Evolutionary conservation across 1,139 yeast species (phyloP), one percentile per base, ranked within the genome.

Genomic region (Tardiomyces blankii): DNA sequence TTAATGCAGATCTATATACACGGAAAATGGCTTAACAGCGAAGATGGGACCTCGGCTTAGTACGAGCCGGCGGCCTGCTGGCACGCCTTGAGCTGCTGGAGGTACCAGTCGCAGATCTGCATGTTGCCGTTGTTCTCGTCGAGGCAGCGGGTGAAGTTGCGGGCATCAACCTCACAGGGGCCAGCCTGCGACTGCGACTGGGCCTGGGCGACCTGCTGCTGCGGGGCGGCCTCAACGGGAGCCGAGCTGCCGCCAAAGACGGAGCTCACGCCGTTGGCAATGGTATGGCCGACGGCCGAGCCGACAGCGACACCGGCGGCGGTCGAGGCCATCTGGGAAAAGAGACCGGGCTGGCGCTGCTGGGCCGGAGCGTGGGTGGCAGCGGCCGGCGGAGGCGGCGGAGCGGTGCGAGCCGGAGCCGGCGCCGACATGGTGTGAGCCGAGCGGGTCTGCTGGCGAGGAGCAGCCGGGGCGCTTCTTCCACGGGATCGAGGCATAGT

Each of bases 261-360:
- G 45, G 87, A 74, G 46, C 95, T 80, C 58, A 91, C 72, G 59
- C 97, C 97, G 49, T 95, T 95, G 68, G 97, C 96, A 51, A 91
- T 58, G 44, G 97, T 87, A 74, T 91, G 98, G 51, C 98, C 98
- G 50, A 89, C 80, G 53, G 97, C 82, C 48, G 96, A 85, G 60
- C 98, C 98, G 49, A 91, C 96, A 45, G 97, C 98, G 38, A 91
- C 98, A 78, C 98, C 98, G 46, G 97, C 98, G 50, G 98, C 98
- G 47, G 98, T 91, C 41, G 95, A 75, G 30, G 97, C 97, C 97
- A 91, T 91, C 69, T 91, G 95, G 50, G 93, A 85, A 62, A 91
- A 89, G 64, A 91, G 63, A 57, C 97, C 96, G 45, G 98, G 97
- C 64, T 79, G 85, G 63, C 70, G 76, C 46, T 74, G 73, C 49